Percentiles rank a stretch among this genome's conserved stretches.
Evolutionary conservation across 2,329 filamentous ascomycete genomes (phyloP).

Genomic region (Epichloe uncinata): DNA sequence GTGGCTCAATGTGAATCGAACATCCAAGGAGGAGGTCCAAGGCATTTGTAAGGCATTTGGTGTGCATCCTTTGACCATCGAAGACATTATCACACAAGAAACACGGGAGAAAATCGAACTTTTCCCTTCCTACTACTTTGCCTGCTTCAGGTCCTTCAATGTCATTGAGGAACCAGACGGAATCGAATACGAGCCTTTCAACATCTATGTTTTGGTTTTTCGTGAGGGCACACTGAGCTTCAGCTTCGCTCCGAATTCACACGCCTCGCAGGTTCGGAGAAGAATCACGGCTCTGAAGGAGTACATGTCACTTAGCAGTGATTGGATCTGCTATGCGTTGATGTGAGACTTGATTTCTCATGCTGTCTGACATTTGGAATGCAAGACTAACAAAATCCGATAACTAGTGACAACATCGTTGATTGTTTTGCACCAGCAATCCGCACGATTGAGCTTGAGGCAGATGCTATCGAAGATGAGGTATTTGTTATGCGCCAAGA

Average conservation of each 20-base stretch:
- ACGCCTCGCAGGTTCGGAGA: constrained; percentile 79
- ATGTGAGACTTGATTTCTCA: constrained; percentile 47
- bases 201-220: constrained; percentile 94
- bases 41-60: constrained; percentile 89
- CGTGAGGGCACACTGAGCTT: constrained; percentile 91
- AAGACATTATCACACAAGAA: constrained; percentile 93
- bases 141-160: constrained; percentile 90
- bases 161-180: constrained; percentile 63
- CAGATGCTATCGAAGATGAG: constrained; percentile 87
- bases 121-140: constrained; percentile 96
- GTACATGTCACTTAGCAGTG: constrained; percentile 84
- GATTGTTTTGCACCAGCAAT: constrained; percentile 90
- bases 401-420: constrained; percentile 75
- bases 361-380: neutral
- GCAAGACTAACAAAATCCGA: neutral
- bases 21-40: constrained; percentile 76
- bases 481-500: constrained; percentile 87
- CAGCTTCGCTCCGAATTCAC: constrained; percentile 76
- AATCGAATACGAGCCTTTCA: constrained; percentile 84
- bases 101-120: constrained; percentile 96
- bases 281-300: constrained; percentile 88
- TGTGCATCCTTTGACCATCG: constrained; percentile 86
- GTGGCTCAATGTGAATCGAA: constrained; percentile 93
- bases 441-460: constrained; percentile 71
- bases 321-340: constrained; percentile 98